Conservation (phyloP, 1,139 yeast species). For the Lodderomyces theae region DNA sequence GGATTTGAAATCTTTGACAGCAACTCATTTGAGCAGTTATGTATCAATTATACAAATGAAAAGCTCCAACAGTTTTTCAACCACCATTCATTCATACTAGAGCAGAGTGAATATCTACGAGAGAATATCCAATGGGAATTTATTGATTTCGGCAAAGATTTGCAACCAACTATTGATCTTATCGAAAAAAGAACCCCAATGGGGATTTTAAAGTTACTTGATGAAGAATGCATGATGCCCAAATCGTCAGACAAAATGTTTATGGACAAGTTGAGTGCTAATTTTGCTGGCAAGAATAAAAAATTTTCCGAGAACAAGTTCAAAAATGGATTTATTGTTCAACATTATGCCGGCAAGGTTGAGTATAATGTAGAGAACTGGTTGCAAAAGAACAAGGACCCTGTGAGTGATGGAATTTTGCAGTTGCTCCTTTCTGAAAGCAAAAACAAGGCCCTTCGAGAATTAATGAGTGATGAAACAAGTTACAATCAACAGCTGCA, state of each 20-base stretch:
- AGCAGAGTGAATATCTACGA: conserved; percentile 90
- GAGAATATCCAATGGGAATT: conserved; percentile 97
- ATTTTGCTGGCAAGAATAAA: conserved; percentile 47
- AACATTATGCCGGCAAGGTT: conserved; percentile 94
- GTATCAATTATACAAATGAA: conserved; percentile 96
- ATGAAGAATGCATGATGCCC: conserved; percentile 96
- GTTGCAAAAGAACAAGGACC: conserved; percentile 94
- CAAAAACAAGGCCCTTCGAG: not conserved
- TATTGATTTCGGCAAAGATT: conserved; percentile 93
- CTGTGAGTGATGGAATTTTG: conserved; percentile 75
- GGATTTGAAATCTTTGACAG: conserved; percentile 93
- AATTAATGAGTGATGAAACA: not conserved
- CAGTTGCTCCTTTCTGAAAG: conserved; percentile 22
- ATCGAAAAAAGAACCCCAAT: conserved; percentile 76
- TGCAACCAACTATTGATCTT: conserved; percentile 90
- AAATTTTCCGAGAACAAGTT: conserved; percentile 73
- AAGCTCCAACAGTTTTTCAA: conserved; percentile 95
- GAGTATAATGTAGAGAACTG: conserved; percentile 90
- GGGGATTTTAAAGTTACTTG: conserved; percentile 85
- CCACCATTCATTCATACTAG: conserved; percentile 95
- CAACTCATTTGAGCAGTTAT: conserved; percentile 93
- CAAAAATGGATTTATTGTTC: conserved; percentile 69
- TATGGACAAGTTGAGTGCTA: conserved; percentile 69
- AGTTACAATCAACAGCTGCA: not conserved
- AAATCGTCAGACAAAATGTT: conserved; percentile 82